Evolutionary conservation across 108 stramenopile genomes (phyloP).

Genomic region (Chaetoceros tenuissimus): DNA sequence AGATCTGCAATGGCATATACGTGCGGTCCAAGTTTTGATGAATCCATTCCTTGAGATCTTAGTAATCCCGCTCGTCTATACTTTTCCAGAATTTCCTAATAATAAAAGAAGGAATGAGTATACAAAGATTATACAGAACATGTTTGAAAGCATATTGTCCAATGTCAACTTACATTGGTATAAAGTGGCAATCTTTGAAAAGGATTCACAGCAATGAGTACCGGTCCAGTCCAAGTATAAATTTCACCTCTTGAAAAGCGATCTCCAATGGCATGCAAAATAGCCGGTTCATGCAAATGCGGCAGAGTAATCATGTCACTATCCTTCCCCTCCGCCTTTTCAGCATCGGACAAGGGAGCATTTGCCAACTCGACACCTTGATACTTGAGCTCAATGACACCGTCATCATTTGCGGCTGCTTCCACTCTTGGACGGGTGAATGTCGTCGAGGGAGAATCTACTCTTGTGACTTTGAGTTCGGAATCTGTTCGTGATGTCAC

Average conservation of each 20-base stretch:
- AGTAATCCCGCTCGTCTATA: constrained; percentile 81
- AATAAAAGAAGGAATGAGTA: neutral
- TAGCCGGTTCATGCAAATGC: constrained; percentile 97
- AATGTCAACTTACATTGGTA: constrained; percentile 48
- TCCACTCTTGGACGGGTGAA: constrained; percentile 34
- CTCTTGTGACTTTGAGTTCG: constrained; percentile 42
- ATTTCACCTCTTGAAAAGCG: constrained; percentile 88
- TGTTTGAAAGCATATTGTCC: constrained; percentile 10
- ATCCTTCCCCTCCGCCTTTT: constrained; percentile 70
- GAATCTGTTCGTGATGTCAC: constrained; percentile 46
- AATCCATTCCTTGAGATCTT: constrained; percentile 65
- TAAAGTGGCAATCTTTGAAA: constrained; percentile 92
- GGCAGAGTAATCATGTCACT: constrained; percentile 93
- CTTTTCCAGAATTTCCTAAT: constrained; percentile 68
- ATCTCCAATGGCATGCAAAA: constrained; percentile 85
- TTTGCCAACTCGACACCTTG: constrained; percentile 84
- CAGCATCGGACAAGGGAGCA: constrained; percentile 48
- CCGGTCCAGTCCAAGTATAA: constrained; percentile 98
- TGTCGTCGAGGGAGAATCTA: constrained; percentile 30
- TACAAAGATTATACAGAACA: neutral
- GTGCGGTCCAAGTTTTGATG: constrained; percentile 76
- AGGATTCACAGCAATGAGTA: constrained; percentile 99
- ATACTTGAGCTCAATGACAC: constrained; percentile 39
- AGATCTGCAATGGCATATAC: constrained; percentile 86
- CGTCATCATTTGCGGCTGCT: constrained; percentile 2